Base-by-base conservation (phyloP, 75 land plant species). In the Pinus taeda region DNA sequence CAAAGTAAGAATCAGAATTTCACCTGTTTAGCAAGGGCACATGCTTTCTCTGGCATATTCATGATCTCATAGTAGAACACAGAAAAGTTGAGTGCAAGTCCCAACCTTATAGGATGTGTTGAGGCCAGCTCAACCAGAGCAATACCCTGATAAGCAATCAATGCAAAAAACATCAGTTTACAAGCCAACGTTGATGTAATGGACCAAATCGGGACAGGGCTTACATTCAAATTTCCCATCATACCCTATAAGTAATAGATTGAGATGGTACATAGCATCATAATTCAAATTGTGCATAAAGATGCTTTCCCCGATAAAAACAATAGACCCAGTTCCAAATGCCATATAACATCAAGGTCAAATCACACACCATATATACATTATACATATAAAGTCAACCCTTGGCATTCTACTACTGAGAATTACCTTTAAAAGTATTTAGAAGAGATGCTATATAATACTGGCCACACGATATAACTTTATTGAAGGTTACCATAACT, bases 21-120 rank as follows among this genome's bases (percentile, higher is more conserved):
- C 49, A 87, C 89, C 86, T 87, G 84, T 73, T 87, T 84, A 29
- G 89, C 89, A 81, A 87, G 79, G 69, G 56, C 71, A 62, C 89
- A 84, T 18, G 89, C 89, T 59, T 83, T 79, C 45, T 87, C 89
- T 11, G 89, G 76, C 8, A 83, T 79, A 66, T 87, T 87, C 71
- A 87, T 60, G 59, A 87, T 87, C 77, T 87, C 89, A 71, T 77
- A 87, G 82, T 87, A 84, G 33, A 84, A 87, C 33, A 87, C 89
- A 22, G 93, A 91, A 85, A 91, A 88, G 73, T 91, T 91, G 63
- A 91, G 80, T 6, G 93, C 88, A 62, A 91, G 59, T 6, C 89
- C 89, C 76, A 84, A 55, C 76, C 89, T 79, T 59, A 87, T 84
- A 15, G 89, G 89, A 77, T 87, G 86, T 11, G 84, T 81, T 0